phyloP scores from a whole-genome alignment of 2,329 filamentous ascomycete genomes.

The Fusarium luffae region DNA sequence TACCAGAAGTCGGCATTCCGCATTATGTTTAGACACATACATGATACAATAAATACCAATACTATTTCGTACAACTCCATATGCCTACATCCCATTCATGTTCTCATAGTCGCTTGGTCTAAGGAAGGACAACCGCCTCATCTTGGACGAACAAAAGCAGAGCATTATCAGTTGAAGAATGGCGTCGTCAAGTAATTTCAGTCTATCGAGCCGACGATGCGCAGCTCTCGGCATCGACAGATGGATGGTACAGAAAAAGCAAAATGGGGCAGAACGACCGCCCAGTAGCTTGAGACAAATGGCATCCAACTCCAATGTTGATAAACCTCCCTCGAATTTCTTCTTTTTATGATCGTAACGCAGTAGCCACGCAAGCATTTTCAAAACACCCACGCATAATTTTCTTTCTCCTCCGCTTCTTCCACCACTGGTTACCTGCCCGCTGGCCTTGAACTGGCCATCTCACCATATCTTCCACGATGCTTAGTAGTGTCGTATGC shows the following conservation, averaged over 20 bases:
- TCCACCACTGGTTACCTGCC: slow-evolving; percentile 35
- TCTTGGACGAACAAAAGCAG: slow-evolving; percentile 1
- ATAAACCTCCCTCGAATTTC: slow-evolving; percentile 13
- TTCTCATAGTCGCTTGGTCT: slow-evolving; percentile 22
- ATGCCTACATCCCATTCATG: slow-evolving; percentile 24
- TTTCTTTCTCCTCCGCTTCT: slow-evolving; percentile 6
- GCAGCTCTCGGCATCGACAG: slow-evolving; percentile 29
- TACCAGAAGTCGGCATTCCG: background rate
- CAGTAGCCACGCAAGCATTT: slow-evolving; percentile 31
- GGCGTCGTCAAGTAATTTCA: slow-evolving; percentile 24
- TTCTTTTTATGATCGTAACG: slow-evolving; percentile 42
- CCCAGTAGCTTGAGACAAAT: slow-evolving; percentile 33
- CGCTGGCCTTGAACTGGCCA: slow-evolving; percentile 68
- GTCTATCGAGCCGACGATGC: slow-evolving; percentile 28
- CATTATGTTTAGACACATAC: slow-evolving; percentile 15
- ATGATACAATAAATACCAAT: slow-evolving; percentile 26
- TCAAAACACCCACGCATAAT: slow-evolving; percentile 34
- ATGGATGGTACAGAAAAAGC: slow-evolving; percentile 20
- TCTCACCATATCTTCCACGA: slow-evolving; percentile 93
- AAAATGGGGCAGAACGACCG: slow-evolving; percentile 21
- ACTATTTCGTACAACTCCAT: slow-evolving; percentile 27
- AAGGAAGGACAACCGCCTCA: slow-evolving; percentile 20
- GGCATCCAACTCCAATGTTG: slow-evolving; percentile 43
- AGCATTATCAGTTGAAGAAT: slow-evolving; percentile 17
- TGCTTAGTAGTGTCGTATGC: slow-evolving; percentile 97